A percentile compares a stretch with the other conserved stretches of the same genome.
Evolutionary conservation across 2,329 filamentous ascomycete species (phyloP).

Genomic region (Paramyrothecium sp.): DNA sequence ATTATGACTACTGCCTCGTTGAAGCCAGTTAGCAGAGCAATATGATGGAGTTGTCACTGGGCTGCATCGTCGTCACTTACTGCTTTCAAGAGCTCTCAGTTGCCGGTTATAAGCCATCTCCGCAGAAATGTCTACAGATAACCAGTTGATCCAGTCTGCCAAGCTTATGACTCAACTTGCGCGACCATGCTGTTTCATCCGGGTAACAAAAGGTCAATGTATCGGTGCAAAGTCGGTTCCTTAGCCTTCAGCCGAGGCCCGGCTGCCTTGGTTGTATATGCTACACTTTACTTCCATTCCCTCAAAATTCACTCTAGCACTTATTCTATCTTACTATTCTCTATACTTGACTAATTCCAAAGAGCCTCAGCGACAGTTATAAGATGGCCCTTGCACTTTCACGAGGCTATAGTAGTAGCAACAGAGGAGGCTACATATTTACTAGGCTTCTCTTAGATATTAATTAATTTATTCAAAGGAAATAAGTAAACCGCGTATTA

Average conservation of each 20-base stretch:
- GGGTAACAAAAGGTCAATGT: constrained; percentile 3
- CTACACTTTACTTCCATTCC: too few species aligned
- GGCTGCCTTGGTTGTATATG: too few species aligned
- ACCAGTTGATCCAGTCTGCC: background rate
- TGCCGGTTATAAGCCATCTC: constrained; percentile 1
- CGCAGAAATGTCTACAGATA: constrained; percentile 1
- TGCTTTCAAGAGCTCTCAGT: background rate
- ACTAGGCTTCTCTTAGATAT: too few species aligned
- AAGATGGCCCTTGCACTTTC: too few species aligned
- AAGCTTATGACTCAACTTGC: background rate
- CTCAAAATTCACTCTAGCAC: too few species aligned
- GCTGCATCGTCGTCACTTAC: background rate
- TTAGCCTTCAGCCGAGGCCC: constrained; percentile 1
- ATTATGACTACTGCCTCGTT: background rate
- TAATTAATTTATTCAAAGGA: too few species aligned
- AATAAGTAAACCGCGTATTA: too few species aligned
- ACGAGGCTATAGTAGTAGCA: too few species aligned
- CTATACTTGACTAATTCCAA: too few species aligned
- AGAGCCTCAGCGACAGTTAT: too few species aligned
- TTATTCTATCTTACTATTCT: too few species aligned
- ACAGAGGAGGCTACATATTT: too few species aligned
- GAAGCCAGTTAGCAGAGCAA: background rate
- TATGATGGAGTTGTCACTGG: background rate
- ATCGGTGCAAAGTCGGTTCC: constrained; percentile 1
- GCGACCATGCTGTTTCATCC: background rate